Base-by-base conservation (phyloP, 1,284 basidiomycete species). In the Hypsizygus ulmarius region DNA sequence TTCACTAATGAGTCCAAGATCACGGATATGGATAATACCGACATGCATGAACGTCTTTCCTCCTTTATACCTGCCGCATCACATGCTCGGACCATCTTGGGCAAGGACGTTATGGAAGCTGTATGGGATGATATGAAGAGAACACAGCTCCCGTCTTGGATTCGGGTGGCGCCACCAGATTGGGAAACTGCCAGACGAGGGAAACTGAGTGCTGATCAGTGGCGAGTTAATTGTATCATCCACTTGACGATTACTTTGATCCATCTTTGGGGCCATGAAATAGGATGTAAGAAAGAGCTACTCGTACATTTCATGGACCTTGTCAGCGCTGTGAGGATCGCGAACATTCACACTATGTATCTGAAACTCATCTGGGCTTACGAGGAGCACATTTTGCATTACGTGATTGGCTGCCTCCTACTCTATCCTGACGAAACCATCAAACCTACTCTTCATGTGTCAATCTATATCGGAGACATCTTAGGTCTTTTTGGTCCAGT, bases 161-260 rank as follows among this genome's bases (percentile, higher is more conserved):
- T 70, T 9, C 50, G 36, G 3, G 55, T 60, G 8, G 55, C 59
- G 0, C 66, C 65, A 1, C 12, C 34, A 1, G 65, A 66, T 33
- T 69, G 63, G 51, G 62, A 65, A 6, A 61, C 65, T 2, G 29
- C 43, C 11, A 30, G 56, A 8, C 53, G 63, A 1, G 62, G 66
- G 0, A 63, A 57, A 7, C 56, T 69, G 11, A 69, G 66, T 39
- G 67, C 64, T 2, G 63, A 64, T 39, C 56, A 70, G 28, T 70
- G 67, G 64, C 49, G 52, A 4, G 53, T 58, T 4, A 53, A 68
- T 2, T 57, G 57, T 42, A 64, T 58, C 0, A 54, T 71, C 25
- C 64, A 69, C 39, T 49, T 69, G 9, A 61, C 63, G 0, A 59
- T 70, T 12, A 61, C 65, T 3, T 56, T 70, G 6, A 57, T 64